Percentiles rank a stretch among this genome's conserved stretches.
These are phyloP conservation scores for Apiotrichum laibachii DNA, from an alignment of 1,284 basidiomycete species.

Conservation along the genomic window DNA sequence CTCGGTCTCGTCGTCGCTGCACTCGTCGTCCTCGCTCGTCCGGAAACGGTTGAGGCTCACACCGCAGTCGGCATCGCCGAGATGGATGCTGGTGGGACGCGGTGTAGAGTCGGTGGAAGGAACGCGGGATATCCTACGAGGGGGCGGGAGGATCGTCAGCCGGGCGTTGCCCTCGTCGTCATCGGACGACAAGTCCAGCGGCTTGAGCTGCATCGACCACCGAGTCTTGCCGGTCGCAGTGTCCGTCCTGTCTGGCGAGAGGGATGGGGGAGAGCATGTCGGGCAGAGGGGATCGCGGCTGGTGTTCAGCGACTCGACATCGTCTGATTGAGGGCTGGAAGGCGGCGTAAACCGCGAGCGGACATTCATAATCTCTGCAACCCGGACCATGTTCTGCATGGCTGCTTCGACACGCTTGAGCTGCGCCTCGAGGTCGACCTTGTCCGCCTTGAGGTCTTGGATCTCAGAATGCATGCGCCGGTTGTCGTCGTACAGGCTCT, in stretches of 20 bases:
- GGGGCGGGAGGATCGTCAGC: background rate
- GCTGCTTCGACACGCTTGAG: background rate
- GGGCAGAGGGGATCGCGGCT: background rate
- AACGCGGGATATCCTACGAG: background rate
- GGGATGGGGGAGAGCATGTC: background rate
- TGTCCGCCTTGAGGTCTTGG: background rate
- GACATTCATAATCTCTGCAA: background rate
- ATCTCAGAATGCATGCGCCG: slow-evolving; percentile 1
- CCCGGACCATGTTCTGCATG: slow-evolving; percentile 1
- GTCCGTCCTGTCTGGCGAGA: background rate
- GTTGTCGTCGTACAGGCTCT: slow-evolving; percentile 1
- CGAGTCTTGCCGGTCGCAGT: background rate
- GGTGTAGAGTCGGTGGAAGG: background rate
- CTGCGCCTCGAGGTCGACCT: background rate
- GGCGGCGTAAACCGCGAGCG: background rate
- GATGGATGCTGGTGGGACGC: background rate
- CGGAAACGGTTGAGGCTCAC: slow-evolving; percentile 3
- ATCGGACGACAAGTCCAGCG: background rate
- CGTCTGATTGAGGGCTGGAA: background rate
- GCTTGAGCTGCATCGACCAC: background rate
- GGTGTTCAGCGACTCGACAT: background rate
- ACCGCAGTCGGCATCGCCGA: background rate
- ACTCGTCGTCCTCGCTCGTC: background rate
- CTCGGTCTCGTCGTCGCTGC: background rate
- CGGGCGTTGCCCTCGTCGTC: background rate